phyloP scores from a whole-genome alignment of 78 protist genomes.

The Pigoraptor vietnamica region DNA sequence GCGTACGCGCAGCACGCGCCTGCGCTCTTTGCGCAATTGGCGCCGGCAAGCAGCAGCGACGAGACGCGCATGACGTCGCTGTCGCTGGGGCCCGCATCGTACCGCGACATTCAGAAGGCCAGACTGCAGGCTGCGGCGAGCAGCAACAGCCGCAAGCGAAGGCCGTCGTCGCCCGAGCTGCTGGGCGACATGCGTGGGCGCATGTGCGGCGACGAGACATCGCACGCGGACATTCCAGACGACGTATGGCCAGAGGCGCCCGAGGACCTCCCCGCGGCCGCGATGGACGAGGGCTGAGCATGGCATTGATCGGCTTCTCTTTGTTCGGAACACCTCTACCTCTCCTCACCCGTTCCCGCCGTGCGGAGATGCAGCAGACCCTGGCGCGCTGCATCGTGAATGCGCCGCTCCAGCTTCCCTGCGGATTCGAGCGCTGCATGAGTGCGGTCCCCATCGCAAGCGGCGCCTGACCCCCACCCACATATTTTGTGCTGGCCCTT shows the following conservation, averaged over 20 bases:
- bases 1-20: neutral
- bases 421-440: no score
- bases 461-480: neutral
- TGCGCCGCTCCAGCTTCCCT: neutral
- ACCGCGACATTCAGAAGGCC: neutral
- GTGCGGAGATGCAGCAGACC: neutral
- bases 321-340: neutral
- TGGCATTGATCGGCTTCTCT: neutral
- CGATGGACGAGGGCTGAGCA: neutral
- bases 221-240: neutral
- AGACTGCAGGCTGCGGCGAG: neutral
- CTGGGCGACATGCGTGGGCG: neutral
- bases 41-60: no score
- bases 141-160: neutral
- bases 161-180: neutral
- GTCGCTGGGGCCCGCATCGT: no score
- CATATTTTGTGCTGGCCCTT: constrained; percentile 9
- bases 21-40: neutral
- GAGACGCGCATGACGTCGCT: no score
- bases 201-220: neutral
- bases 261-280: neutral
- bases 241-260: neutral
- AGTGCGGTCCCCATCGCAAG: neutral
- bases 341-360: neutral
- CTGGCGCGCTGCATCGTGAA: neutral